phyloP scores from a whole-genome alignment of 2,329 filamentous ascomycete genomes.

The Penicillium sp. region DNA sequence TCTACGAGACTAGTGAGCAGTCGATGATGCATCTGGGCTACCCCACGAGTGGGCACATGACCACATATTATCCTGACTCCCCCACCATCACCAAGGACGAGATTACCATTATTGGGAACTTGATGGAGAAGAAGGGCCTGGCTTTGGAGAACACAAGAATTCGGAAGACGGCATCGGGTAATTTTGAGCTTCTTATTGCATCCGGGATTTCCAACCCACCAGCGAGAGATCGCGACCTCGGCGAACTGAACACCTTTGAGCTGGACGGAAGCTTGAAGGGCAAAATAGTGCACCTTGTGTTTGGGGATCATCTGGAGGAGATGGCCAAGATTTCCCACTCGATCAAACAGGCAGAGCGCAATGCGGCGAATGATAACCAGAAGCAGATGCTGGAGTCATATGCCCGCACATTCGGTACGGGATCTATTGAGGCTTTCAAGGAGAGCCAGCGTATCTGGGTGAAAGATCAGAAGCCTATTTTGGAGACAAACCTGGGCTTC shows the following conservation, averaged over 20 bases:
- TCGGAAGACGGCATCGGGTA: slow-evolving; percentile 62
- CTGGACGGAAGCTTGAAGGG: slow-evolving; percentile 63
- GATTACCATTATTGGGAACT: slow-evolving; percentile 70
- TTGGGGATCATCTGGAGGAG: slow-evolving; percentile 71
- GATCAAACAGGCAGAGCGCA: slow-evolving; percentile 66
- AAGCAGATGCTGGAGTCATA: slow-evolving; percentile 73
- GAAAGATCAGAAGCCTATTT: slow-evolving; percentile 74
- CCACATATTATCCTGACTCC: slow-evolving; percentile 79
- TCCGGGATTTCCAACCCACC: slow-evolving; percentile 65
- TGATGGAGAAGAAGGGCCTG: slow-evolving; percentile 70
- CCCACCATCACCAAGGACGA: slow-evolving; percentile 72
- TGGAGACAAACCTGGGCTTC: slow-evolving; percentile 81
- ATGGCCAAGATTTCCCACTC: slow-evolving; percentile 68
- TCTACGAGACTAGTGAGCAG: slow-evolving; percentile 67
- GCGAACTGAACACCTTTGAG: slow-evolving; percentile 62
- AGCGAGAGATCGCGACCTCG: slow-evolving; percentile 65
- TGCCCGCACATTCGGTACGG: slow-evolving; percentile 70
- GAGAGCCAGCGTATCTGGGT: slow-evolving; percentile 81
- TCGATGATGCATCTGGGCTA: slow-evolving; percentile 75
- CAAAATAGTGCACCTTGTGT: slow-evolving; percentile 69
- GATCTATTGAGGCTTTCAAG: slow-evolving; percentile 76
- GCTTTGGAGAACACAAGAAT: slow-evolving; percentile 75
- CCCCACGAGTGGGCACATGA: slow-evolving; percentile 72
- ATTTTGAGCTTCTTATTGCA: slow-evolving; percentile 73
- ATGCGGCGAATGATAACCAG: slow-evolving; percentile 72